Base-by-base conservation (phyloP, 345 rosid genomes). In the Hirschfeldia incana region DNA sequence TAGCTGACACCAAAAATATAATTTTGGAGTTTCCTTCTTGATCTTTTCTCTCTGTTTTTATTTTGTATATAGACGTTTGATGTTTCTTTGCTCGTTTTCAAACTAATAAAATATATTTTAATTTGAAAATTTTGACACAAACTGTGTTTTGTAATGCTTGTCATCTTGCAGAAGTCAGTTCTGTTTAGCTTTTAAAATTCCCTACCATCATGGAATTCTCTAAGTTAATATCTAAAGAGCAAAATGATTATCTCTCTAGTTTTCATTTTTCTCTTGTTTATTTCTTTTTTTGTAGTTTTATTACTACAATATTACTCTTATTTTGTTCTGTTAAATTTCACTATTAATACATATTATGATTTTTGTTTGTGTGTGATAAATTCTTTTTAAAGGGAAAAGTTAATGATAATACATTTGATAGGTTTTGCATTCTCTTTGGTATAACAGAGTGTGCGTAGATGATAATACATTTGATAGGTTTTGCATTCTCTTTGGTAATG, bases 401-500 rank as follows among this genome's bases (percentile, higher is more conserved):
- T n/a, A n/a, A 3, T 39, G 10, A 39, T 39, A 42, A 42, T 42
- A 42, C 4, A 42, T 42, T 11, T 42, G 12, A 42, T 94, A 1
- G 98, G 89, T 92, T 46, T 94, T 92, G 64, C 98, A 94, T 78
- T 92, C 97, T 1, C 85, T 94, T 63, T 94, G 98, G 97, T 77
- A 94, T 76, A 92, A 21, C 21, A 21, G 21, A 21, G 21, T 21
- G 21, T 21, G 21, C 91, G 76, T 16, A 82, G 94, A 72, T 89
- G 33, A 76, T 39, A 16, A 16, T 37, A 32, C 28, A 39, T 39
- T 10, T 39, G 12, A 39, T 94, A n/a, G 98, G 89, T 92, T 46
- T 94, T 92, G 64, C 98, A 94, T 78, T 92, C 97, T 1, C 55
- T 53, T 29, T 65, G 59, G 67, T n/a, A 10, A 65, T 29, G 9